Conservation (phyloP, 2,329 filamentous ascomycete species). For the Fusarium newnesense region DNA sequence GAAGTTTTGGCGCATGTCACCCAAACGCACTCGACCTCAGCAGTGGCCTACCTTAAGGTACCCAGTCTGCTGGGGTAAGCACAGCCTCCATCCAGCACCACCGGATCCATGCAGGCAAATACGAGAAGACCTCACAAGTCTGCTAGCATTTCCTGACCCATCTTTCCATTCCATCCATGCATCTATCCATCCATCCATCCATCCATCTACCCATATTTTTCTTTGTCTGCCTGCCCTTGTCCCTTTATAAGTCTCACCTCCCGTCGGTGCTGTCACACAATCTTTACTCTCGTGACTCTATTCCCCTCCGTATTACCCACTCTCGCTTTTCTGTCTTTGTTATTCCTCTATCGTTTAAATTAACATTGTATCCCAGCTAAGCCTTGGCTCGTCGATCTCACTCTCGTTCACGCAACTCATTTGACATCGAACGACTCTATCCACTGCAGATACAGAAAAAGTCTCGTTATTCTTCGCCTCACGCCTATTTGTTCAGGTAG, state of each 20-base stretch:
- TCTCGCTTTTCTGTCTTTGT: constrained; percentile 25
- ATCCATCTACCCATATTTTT: constrained; percentile 1
- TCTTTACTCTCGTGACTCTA: constrained; percentile 24
- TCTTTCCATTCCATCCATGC: constrained; percentile 22
- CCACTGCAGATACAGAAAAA: constrained; percentile 1
- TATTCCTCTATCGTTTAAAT: constrained; percentile 17
- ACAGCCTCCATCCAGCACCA: constrained; percentile 12
- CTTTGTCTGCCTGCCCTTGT: constrained; percentile 29
- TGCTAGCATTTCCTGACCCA: constrained; percentile 16
- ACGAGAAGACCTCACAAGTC: constrained; percentile 25
- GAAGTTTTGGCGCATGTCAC: background rate
- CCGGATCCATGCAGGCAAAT: constrained; percentile 17
- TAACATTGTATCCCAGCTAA: constrained; percentile 4
- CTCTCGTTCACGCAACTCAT: constrained; percentile 31
- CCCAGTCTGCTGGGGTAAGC: background rate
- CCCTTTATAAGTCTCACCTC: constrained; percentile 32
- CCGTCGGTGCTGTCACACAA: constrained; percentile 10
- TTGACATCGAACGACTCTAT: constrained; percentile 16
- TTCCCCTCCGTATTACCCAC: constrained; percentile 1
- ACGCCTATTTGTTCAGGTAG: constrained; percentile 9
- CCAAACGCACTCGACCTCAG: background rate
- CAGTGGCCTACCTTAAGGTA: background rate
- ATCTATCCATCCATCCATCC: background rate
- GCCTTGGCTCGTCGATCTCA: constrained; percentile 23
- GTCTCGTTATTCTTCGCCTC: background rate